Conservation (phyloP, 352 stramenopile species). For the Phytophthora palmivora region DNA sequence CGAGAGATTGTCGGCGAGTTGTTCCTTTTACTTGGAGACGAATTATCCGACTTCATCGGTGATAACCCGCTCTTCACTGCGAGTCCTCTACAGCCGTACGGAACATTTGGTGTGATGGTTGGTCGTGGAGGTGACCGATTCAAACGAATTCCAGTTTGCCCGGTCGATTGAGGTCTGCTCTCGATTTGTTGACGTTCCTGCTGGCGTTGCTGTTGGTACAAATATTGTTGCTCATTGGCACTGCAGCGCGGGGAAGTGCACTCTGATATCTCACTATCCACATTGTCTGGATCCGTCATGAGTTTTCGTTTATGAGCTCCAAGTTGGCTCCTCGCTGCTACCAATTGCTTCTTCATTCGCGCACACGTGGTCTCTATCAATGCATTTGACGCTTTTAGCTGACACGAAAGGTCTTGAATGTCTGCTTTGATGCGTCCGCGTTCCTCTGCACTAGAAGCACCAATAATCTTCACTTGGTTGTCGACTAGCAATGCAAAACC, state of each 20-base stretch:
- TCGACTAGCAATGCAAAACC: slow-evolving; percentile 77
- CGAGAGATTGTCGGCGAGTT: slow-evolving; percentile 2
- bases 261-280: slow-evolving; percentile 26
- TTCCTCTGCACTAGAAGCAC: slow-evolving; percentile 49
- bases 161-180: slow-evolving; percentile 13
- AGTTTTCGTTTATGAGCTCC: slow-evolving; percentile 58
- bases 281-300: slow-evolving; percentile 31
- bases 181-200: slow-evolving; percentile 19
- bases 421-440: slow-evolving; percentile 58
- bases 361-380: slow-evolving; percentile 60
- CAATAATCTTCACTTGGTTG: slow-evolving; percentile 77
- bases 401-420: slow-evolving; percentile 67
- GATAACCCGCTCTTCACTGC: slow-evolving; percentile 16
- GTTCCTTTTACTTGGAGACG: slow-evolving; percentile 15
- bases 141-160: slow-evolving; percentile 26
- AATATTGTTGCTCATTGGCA: slow-evolving; percentile 25
- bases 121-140: slow-evolving; percentile 33
- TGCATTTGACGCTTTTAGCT: slow-evolving; percentile 60
- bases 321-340: slow-evolving; percentile 55
- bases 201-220: slow-evolving; percentile 20
- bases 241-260: slow-evolving; percentile 32
- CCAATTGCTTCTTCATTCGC: slow-evolving; percentile 69
- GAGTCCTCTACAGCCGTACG: slow-evolving; percentile 31
- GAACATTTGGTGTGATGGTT: slow-evolving; percentile 15
- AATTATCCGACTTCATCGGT: slow-evolving; percentile 9